Base-by-base conservation (phyloP, 2,329 filamentous ascomycete species). In the Cadophora sp. region DNA sequence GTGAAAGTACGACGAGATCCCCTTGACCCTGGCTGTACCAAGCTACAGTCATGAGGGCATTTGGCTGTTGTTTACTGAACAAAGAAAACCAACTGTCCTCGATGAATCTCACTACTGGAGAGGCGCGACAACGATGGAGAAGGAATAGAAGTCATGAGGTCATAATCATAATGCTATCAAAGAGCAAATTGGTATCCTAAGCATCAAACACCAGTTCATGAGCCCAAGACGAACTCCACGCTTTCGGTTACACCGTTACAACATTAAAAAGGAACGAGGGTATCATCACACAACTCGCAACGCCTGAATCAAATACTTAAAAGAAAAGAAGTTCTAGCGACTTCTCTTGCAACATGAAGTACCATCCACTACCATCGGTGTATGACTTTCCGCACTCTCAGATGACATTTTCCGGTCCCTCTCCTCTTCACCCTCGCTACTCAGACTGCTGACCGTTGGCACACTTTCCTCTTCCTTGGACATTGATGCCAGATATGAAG, bases 301-400 rank as follows among this genome's bases (percentile, higher is more conserved):
- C n/a, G 7, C 45, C 20, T n/a, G 43, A 47, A n/a, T n/a, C 43
- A 47, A 18, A n/a, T 5, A 47, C n/a, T 24, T 4, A 18, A 4
- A 18, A 18, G n/a, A 6, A 22, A 11, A 48, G 3, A 11, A 48
- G n/a, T 11, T 48, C 45, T 48, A 48, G 9, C n/a, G n/a, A 16
- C 20, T 11, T 33, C 22, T 55, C 39, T 56, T 43, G 14, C 61
- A 50, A 27, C n/a, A 13, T n/a, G 61, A 63, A 14, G 33, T 63
- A n/a, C 61, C 61, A 27, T 63, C 61, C 5, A 63, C 61, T 9
- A 63, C 61, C 36, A 56, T 27, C 11, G 61, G 61, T 13, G 61
- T 56, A 13, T 43, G 51, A 27, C 20, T 30, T 41, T 39, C 24
- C 36, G 11, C 18, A 56, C 45, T 39, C 9, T 55, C 18, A 13